Percentiles rank a stretch among this genome's conserved stretches.
Conservation (phyloP, 805 yeast species). For the Zygotorulaspora chibaensis region DNA sequence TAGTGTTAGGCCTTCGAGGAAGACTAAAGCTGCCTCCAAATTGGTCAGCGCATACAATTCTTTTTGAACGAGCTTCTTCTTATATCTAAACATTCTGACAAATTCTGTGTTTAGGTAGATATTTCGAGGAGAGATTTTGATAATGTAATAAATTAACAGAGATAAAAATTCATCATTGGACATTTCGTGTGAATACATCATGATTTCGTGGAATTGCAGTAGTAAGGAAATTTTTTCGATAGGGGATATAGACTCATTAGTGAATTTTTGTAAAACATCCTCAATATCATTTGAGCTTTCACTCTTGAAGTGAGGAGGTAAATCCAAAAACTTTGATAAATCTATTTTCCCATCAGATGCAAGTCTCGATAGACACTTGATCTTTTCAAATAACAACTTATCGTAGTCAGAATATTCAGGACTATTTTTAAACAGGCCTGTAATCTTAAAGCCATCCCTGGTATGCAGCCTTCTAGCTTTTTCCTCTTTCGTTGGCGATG, state of each 20-base stretch:
- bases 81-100: conserved; percentile 32
- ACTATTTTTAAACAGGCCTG: conserved; percentile 31
- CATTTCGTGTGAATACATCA: conserved; percentile 24
- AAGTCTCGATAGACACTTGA: conserved; percentile 19
- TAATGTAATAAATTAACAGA: conserved; percentile 28
- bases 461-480: conserved; percentile 1
- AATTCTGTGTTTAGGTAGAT: conserved; percentile 30
- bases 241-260: conserved; percentile 28
- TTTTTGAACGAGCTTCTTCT: conserved; percentile 31
- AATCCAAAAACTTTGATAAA: conserved; percentile 25
- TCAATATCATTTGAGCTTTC: conserved; percentile 16
- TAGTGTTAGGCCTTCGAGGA: conserved; percentile 29
- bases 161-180: conserved; percentile 35
- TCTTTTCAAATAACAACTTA: conserved; percentile 22
- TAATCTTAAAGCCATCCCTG: conserved; percentile 18
- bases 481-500: conserved; percentile 17
- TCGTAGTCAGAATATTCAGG: conserved; percentile 32
- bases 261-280: conserved; percentile 17
- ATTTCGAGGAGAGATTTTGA: conserved; percentile 22
- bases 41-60: conserved; percentile 34
- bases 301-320: conserved; percentile 14
- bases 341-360: conserved; percentile 21
- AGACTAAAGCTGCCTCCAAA: conserved; percentile 34
- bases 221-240: conserved; percentile 28
- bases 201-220: conserved; percentile 26